A percentile compares a stretch with the other conserved stretches of the same genome.
These are phyloP conservation scores for Coemansia sp. DNA, from an alignment of 192 early-diverging fungal genomes.

Conservation along the genomic window DNA sequence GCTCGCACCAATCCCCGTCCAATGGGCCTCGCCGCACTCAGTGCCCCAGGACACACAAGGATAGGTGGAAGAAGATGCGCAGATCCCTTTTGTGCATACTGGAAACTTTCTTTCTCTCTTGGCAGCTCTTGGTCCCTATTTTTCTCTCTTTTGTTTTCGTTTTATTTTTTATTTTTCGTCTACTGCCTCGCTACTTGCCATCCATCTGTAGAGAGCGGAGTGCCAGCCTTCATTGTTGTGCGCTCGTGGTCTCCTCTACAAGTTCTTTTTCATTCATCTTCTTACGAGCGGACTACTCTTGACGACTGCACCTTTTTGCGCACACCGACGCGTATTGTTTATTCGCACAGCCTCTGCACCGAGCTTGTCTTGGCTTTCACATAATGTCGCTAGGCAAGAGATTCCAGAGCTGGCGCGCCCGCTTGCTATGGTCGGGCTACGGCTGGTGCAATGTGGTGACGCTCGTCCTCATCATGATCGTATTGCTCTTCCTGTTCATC, in stretches of 20 bases:
- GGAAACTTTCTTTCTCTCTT: neutral
- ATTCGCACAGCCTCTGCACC: neutral
- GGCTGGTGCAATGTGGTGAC: conserved; percentile 56
- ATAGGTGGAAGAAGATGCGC: neutral
- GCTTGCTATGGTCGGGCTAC: conserved; percentile 49
- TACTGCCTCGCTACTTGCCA: conserved; percentile 1
- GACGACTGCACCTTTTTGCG: neutral
- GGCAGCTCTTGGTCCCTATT: neutral
- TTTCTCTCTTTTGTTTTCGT: neutral
- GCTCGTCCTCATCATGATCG: conserved; percentile 38
- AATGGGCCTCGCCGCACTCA: neutral
- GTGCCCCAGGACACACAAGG: too few species aligned
- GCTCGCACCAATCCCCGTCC: neutral
- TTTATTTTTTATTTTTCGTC: neutral
- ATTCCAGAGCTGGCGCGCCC: conserved; percentile 35
- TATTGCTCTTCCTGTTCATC: conserved; percentile 53
- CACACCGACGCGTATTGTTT: neutral
- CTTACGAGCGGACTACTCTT: neutral
- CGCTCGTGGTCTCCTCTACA: neutral
- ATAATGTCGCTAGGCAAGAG: conserved; percentile 34
- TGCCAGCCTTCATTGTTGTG: neutral
- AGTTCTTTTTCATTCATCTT: neutral
- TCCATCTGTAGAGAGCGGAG: neutral
- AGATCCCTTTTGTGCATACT: neutral
- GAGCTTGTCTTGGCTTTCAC: neutral